These are phyloP conservation scores for Debaryomyces maramus DNA, from an alignment of 805 yeast genomes.

Conservation along the genomic window DNA sequence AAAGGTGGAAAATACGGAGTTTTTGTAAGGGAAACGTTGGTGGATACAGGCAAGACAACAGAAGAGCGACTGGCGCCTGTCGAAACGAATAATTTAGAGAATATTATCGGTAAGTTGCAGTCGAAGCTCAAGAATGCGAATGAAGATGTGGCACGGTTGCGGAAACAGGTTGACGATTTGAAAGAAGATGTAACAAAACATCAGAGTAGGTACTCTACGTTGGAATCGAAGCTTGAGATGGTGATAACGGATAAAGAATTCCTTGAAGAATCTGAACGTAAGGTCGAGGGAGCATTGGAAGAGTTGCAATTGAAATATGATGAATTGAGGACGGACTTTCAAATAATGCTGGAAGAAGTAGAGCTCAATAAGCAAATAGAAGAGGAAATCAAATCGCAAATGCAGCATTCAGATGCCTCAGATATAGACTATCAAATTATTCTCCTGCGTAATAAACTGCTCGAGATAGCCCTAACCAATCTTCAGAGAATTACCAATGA, in stretches of 20 bases:
- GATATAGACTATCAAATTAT: constrained; percentile 20
- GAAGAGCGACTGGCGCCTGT: background rate
- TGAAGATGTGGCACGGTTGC: constrained; percentile 23
- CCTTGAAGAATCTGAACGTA: constrained; percentile 32
- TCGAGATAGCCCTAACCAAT: constrained; percentile 44
- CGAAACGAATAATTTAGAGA: constrained; percentile 1
- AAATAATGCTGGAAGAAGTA: constrained; percentile 34
- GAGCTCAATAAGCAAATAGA: constrained; percentile 39
- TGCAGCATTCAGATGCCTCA: constrained; percentile 12
- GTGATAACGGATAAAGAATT: constrained; percentile 46
- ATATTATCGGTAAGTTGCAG: constrained; percentile 42
- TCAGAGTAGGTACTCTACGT: constrained; percentile 2
- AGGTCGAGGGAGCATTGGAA: constrained; percentile 24
- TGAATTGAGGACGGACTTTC: constrained; percentile 29
- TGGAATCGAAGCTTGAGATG: constrained; percentile 30
- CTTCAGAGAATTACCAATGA: constrained; percentile 27
- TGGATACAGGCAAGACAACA: constrained; percentile 9
- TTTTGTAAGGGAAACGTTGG: constrained; percentile 45
- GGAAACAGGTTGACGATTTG: constrained; percentile 16
- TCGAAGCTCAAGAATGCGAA: constrained; percentile 38
- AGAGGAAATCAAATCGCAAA: constrained; percentile 23
- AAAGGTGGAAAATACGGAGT: constrained; percentile 41
- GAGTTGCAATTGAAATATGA: constrained; percentile 29
- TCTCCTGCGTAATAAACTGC: constrained; percentile 31
- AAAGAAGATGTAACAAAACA: constrained; percentile 11